phyloP scores from a whole-genome alignment of 2,329 filamentous ascomycete genomes.

The Pyrenophora tritici-repentis region DNA sequence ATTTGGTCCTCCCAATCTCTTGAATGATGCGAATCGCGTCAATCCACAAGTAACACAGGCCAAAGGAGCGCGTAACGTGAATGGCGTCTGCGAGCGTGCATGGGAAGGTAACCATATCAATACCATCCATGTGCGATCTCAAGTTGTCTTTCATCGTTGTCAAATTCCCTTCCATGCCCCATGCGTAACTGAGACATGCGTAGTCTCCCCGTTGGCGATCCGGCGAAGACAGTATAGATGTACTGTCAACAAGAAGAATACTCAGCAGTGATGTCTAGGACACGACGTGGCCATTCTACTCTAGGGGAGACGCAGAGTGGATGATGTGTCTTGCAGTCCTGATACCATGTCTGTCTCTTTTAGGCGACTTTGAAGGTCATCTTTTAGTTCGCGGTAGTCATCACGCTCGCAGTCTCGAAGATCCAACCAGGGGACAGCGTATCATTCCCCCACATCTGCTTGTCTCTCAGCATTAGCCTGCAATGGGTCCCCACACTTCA shows the following conservation, averaged over 20 bases:
- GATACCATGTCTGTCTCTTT: conserved; percentile 1
- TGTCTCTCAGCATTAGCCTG: neutral
- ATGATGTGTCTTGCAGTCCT: neutral
- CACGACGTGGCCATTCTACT: conserved; percentile 1
- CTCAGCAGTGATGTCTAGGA: neutral
- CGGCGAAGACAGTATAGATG: neutral
- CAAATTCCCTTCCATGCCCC: neutral
- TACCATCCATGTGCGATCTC: neutral
- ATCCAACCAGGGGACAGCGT: neutral
- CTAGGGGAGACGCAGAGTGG: neutral
- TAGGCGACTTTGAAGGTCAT: neutral
- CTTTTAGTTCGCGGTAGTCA: neutral
- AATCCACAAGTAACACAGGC: conserved; percentile 2
- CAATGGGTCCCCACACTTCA: too few relatives aligned
- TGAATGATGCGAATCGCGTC: conserved; percentile 4
- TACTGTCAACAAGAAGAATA: neutral
- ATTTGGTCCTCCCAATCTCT: conserved; percentile 1
- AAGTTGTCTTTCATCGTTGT: neutral
- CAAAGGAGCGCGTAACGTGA: neutral
- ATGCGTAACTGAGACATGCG: conserved; percentile 5
- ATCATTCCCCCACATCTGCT: neutral
- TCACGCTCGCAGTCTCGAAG: neutral
- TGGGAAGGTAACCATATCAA: neutral
- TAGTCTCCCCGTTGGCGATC: neutral
- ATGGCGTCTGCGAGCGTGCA: neutral